Evolutionary conservation across 2,329 filamentous ascomycete genomes (phyloP), one percentile per base, ranked within the genome.

Genomic region (Fusarium odoratissimum): DNA sequence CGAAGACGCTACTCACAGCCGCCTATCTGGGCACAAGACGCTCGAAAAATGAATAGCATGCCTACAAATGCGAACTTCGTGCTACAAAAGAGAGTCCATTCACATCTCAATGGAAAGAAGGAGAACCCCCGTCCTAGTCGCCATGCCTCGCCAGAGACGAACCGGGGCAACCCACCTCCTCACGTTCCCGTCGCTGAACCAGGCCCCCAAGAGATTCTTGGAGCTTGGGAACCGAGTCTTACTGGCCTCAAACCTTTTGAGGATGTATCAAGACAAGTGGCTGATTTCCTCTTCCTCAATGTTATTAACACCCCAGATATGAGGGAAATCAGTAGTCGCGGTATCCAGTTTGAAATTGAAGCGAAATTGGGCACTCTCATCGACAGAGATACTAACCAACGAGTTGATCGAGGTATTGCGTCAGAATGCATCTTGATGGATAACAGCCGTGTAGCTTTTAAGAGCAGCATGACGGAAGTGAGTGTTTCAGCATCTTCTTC

Each of bases 401-500:
- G 94, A n/a, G 84, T 95, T 31, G 84, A 88, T 14, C 82, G 95
- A 14, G 89, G 90, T 10, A 86, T 96, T 8, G 81, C 87, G 28
- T 91, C 93, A 1, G 93, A 96, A 79, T 92, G 90, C 52, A 84
- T 97, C 11, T 82, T 97, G 25, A 85, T 86, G 51, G 87, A 90
- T 37, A 88, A 86, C 30, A 85, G 86, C 37, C 87, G 89, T 48
- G 86, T 92, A 35, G 87, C 87, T 1, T 99, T 98, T 78, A 90
- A 91, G 76, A 98, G 95, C 79, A 93, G 91, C 69, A 98, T 98
- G 95, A 95, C 93, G 8, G 90, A 95, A 84, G 94, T 96, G 84
- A 81, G 89, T n/a, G 21, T 14, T 41, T 19, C 55, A 12, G 5
- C 2, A 13, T 33, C 8, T 25, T 35, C 16, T 3, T n/a, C 2